Base-by-base conservation (phyloP, 768 basidiomycete genomes). In the Rossbeevera mucosa region DNA sequence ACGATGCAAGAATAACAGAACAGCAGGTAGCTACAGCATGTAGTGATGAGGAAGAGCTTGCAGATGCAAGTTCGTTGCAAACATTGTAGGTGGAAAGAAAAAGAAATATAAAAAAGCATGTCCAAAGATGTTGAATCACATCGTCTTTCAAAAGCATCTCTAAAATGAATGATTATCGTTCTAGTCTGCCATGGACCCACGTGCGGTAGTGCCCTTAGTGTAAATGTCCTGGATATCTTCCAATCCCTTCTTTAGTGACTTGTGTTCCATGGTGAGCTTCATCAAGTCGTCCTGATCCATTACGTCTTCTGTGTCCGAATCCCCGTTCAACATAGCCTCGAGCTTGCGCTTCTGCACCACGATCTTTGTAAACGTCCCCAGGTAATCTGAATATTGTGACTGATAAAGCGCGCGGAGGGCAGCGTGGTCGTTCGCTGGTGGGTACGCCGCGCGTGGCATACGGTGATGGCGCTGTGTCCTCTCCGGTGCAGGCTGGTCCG, bases 241-340 rank as follows among this genome's bases (percentile, higher is more conserved):
- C 31, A 87, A 60, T 58, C 86, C 84, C n/a, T 72, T 73, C 58
- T 74, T 71, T 55, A 77, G 71, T 40, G 70, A 70, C 53, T 72
- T 70, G 59, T 83, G 74, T 8, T 77, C 74, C 8, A 60, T 59
- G 47, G 67, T 72, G 22, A 85, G 59, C 49, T 71, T 73, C 48
- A 66, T 58, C 52, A 85, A 55, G 14, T 81, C 83, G 29, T 84
- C 80, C 3, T 71, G 62, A 54, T 77, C 77, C 73, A 84, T 64
- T 33, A 84, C 51, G 44, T 81, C 80, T 55, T 83, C 83, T 7
- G 71, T 77, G 49, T 80, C 80, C 11, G 79, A 81, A 56, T 81
- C 82, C 33, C 68, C 73, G 20, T 72, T 74, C 36, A 87, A 62
- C 45, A 83, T 62, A n/a, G 70, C 73, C 64, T 81, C 76, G 26